phyloP scores from a whole-genome alignment of 306 rosid genomes.

The Quercus parvula region DNA sequence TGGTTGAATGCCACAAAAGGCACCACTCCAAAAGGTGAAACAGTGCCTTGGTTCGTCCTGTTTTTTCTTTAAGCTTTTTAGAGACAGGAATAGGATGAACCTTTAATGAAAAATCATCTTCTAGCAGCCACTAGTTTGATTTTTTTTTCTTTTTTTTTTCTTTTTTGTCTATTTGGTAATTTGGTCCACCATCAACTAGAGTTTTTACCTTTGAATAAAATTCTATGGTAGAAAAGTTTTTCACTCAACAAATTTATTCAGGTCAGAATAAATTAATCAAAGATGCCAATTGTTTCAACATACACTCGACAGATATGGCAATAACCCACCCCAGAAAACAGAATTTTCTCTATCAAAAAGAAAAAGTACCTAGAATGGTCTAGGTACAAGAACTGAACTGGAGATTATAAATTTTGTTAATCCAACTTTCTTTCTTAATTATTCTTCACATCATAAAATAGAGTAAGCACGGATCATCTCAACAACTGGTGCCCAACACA shows the following conservation, averaged over 20 bases:
- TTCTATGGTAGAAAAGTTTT: background rate
- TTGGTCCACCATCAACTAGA: background rate
- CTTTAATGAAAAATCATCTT: too few relatives aligned
- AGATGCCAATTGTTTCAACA: background rate
- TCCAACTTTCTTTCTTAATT: constrained; percentile 2
- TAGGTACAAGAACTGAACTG: constrained; percentile 27
- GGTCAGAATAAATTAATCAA: constrained; percentile 13
- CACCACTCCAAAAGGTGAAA: too few relatives aligned
- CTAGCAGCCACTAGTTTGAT: too few relatives aligned
- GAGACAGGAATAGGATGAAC: too few relatives aligned
- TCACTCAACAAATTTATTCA: constrained; percentile 16
- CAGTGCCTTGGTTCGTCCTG: too few relatives aligned
- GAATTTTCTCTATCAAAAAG: background rate
- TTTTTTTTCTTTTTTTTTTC: too few relatives aligned
- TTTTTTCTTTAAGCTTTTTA: too few relatives aligned
- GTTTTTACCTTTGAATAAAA: background rate
- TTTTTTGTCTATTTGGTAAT: too few relatives aligned
- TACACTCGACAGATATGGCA: constrained; percentile 1
- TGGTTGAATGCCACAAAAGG: too few relatives aligned
- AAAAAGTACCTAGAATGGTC: constrained; percentile 25
- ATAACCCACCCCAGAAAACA: background rate
- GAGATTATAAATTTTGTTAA: constrained; percentile 30
- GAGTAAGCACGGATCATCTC: constrained; percentile 95
- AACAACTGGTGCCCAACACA: constrained; percentile 91
- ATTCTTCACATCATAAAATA: constrained; percentile 26